Evolutionary conservation across 83 land plant species (phyloP).

Genomic region (Picea mariana): DNA sequence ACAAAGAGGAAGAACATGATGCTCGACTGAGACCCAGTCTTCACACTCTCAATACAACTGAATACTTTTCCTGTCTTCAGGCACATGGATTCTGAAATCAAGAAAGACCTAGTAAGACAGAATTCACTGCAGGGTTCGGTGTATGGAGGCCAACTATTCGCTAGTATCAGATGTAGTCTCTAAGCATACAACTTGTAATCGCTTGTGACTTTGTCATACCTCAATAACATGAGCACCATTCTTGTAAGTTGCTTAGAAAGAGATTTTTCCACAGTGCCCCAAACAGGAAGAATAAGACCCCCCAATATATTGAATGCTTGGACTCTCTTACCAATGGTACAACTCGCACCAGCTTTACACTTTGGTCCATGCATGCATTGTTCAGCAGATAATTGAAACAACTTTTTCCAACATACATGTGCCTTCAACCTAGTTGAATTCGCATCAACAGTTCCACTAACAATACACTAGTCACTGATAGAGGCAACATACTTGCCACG

Average conservation of each 20-base stretch:
- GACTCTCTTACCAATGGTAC: slow-evolving; percentile 88
- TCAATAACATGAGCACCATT: background rate
- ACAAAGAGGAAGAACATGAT: too few species aligned
- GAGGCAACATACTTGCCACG: too few species aligned
- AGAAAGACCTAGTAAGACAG: slow-evolving; percentile 44
- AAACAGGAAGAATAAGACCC: slow-evolving; percentile 93
- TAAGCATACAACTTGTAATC: slow-evolving; percentile 85
- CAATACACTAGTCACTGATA: too few species aligned
- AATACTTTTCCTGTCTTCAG: too few species aligned
- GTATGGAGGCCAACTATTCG: slow-evolving; percentile 93
- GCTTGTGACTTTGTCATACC: slow-evolving; percentile 69
- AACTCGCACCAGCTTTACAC: slow-evolving; percentile 78
- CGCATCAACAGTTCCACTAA: too few species aligned
- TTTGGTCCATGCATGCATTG: slow-evolving; percentile 99
- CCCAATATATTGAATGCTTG: slow-evolving; percentile 91
- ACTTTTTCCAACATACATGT: too few species aligned
- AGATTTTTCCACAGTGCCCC: slow-evolving; percentile 92
- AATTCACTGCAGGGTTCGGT: slow-evolving; percentile 85
- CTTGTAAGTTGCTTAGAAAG: slow-evolving; percentile 51
- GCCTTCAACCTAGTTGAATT: too few species aligned
- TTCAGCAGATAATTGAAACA: too few species aligned
- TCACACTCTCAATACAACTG: too few species aligned
- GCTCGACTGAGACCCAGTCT: too few species aligned
- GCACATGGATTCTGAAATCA: too few species aligned
- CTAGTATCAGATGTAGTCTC: slow-evolving; percentile 81